phyloP scores from a whole-genome alignment of 1,284 basidiomycete genomes.

The Porogramme epimiltina region DNA sequence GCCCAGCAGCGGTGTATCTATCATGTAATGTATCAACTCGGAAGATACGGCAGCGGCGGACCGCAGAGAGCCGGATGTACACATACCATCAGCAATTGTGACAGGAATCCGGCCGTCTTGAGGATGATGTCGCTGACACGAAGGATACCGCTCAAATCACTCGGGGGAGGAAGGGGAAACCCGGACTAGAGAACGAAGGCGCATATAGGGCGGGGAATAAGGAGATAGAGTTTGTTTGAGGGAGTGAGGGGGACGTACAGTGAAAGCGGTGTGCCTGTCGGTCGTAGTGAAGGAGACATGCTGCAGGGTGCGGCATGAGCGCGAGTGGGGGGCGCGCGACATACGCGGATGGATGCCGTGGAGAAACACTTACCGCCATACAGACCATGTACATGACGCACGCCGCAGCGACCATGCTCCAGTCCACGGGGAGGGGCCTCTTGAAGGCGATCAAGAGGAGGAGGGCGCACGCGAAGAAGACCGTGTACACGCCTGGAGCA shows the following conservation, averaged over 20 bases:
- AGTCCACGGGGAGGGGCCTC: conserved; percentile 16
- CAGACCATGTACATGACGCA: conserved; percentile 8
- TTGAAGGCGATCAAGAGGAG: conserved; percentile 13
- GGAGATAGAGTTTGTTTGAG: background rate
- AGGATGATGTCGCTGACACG: conserved; percentile 11
- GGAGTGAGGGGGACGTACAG: conserved; percentile 4
- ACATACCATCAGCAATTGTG: background rate
- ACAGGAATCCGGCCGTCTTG: conserved; percentile 7
- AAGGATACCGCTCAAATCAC: conserved; percentile 15
- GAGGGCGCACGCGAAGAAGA: conserved; percentile 18
- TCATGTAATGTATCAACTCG: background rate
- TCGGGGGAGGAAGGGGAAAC: conserved; percentile 7
- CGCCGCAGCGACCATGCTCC: conserved; percentile 6
- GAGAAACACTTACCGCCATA: conserved; percentile 13
- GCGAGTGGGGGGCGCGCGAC: background rate
- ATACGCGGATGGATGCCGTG: background rate
- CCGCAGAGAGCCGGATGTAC: background rate
- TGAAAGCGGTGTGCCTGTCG: conserved; percentile 17
- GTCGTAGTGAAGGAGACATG: conserved; percentile 9
- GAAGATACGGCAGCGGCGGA: background rate
- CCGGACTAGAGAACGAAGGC: conserved; percentile 3
- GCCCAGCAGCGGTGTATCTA: conserved; percentile 23
- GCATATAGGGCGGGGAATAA: background rate
- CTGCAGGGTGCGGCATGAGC: conserved; percentile 5
- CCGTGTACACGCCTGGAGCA: conserved; percentile 14